Evolutionary conservation across 148 eudicot genomes (phyloP).

Genomic region (Cornus suecica): DNA sequence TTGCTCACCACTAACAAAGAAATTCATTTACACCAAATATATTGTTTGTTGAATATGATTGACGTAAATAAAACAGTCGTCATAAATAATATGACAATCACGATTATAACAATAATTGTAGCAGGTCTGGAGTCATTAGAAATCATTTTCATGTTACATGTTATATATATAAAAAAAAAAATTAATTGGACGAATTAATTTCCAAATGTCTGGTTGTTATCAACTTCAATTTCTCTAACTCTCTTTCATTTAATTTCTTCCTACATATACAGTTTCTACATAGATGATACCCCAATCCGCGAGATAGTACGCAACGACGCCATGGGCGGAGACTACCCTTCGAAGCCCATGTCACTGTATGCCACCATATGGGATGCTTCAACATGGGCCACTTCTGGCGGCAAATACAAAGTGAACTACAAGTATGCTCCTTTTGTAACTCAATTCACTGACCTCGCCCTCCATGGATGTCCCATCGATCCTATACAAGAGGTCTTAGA

Average conservation of each 20-base stretch:
- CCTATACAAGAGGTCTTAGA: slow-evolving; percentile 33
- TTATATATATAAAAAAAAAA: no score
- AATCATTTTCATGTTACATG: no score
- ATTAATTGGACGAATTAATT: no score
- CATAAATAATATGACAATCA: no score
- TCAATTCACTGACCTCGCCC: slow-evolving; percentile 37
- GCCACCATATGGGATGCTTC: slow-evolving; percentile 70
- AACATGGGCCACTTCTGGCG: slow-evolving; percentile 56
- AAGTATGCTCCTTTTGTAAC: slow-evolving; percentile 54
- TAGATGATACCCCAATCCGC: slow-evolving; percentile 49
- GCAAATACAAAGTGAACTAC: slow-evolving; percentile 52
- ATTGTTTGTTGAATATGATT: no score
- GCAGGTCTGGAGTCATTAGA: no score
- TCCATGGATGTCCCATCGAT: slow-evolving; percentile 36
- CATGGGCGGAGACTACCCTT: slow-evolving; percentile 54
- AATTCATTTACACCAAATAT: no score
- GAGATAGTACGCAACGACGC: slow-evolving; percentile 38
- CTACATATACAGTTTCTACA: slow-evolving; percentile 34
- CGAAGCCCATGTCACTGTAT: slow-evolving; percentile 52
- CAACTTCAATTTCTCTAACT: no score
- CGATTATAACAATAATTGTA: no score
- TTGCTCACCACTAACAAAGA: no score
- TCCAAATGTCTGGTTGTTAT: not conserved
- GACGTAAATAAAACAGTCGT: no score
- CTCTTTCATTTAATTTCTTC: no score